Evolutionary conservation across 495 filamentous ascomycete genomes (phyloP), one percentile per base, ranked within the genome.

Genomic region (Penicillium cosmopolitanum): DNA sequence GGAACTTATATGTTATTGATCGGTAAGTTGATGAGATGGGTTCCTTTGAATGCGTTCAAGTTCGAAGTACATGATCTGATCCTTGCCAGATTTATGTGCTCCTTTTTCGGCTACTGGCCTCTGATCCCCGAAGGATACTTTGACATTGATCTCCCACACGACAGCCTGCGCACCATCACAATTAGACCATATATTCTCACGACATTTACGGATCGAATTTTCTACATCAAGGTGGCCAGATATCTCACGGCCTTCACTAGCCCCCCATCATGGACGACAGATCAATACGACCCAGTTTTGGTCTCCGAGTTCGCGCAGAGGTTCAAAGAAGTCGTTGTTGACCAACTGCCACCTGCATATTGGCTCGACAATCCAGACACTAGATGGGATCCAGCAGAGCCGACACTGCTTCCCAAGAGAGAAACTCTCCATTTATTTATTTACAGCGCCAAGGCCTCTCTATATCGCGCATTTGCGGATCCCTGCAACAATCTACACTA

Each of bases 101-200:
- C 57, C 13, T 58, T 55, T 36, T 61, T 66, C 25, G 61, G 61
- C 13, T 54, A 61, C 11, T 66, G 64, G 64, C 64, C 64, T 8
- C 51, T 66, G 6, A 66, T 66, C 13, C 64, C 64, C 3, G 64
- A 66, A 31, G 64, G 61, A 13, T 66, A 66, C 23, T 63, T 63
- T 10, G 57, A 66, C 34, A 55, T 63, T 15, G 64, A 66, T 8
- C 60, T 36, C 11, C 64, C 64, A 1, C 47, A 60, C 28, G 61
- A 66, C 18, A 60, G 19, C 19, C 46, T 66, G 0, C 53, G 63
- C 18, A 31, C 54, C 0, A 16, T 60, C 16, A 38, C 57, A 0
- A 18, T 46, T 15, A 60, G 18, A 5, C 61, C 64, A 4, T 63
- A 63, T 12, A 31, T 56, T 18, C 57, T 63, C 11, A 66, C 64